A percentile compares a stretch with the other conserved stretches of the same genome.
These are phyloP conservation scores for Claviceps paspali DNA, from an alignment of 2,329 filamentous ascomycete species.

Conservation along the genomic window DNA sequence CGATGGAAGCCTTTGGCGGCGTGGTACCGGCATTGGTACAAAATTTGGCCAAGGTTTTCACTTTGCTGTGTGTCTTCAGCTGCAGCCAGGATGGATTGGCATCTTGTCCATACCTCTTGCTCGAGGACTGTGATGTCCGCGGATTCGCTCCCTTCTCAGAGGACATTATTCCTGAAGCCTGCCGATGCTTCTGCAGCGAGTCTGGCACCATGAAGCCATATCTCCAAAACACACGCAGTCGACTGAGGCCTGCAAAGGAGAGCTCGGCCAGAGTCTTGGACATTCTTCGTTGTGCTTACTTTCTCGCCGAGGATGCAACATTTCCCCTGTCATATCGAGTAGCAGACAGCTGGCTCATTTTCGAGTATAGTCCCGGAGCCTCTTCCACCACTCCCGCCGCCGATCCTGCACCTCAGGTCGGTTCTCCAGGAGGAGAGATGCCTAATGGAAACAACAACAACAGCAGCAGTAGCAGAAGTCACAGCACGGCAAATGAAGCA, in stretches of 20 bases:
- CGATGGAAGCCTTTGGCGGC: constrained; percentile 27
- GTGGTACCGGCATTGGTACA: constrained; percentile 31
- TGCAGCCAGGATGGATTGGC: constrained; percentile 23
- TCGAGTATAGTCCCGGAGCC: constrained; percentile 15
- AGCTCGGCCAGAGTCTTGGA: constrained; percentile 32
- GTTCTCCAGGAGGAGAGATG: not conserved
- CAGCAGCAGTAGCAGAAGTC: too few species aligned
- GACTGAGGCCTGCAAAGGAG: constrained; percentile 19
- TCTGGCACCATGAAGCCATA: constrained; percentile 25
- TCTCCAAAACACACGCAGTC: constrained; percentile 16
- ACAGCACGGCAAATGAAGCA: not conserved
- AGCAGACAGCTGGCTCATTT: constrained; percentile 15
- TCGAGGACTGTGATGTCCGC: constrained; percentile 32
- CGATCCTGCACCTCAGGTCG: not conserved
- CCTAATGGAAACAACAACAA: not conserved
- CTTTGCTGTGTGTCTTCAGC: constrained; percentile 29
- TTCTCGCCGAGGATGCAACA: constrained; percentile 25
- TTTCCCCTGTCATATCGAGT: constrained; percentile 23
- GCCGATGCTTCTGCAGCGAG: constrained; percentile 22
- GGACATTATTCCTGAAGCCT: constrained; percentile 22
- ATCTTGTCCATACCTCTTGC: constrained; percentile 32
- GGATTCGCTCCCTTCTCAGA: constrained; percentile 28
- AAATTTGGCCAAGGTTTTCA: constrained; percentile 30
- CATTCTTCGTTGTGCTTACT: constrained; percentile 31
- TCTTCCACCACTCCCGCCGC: not conserved